Percentiles rank a stretch among this genome's conserved stretches.
Conservation (phyloP, 345 rosid genomes). For the Dovyalis caffra region DNA sequence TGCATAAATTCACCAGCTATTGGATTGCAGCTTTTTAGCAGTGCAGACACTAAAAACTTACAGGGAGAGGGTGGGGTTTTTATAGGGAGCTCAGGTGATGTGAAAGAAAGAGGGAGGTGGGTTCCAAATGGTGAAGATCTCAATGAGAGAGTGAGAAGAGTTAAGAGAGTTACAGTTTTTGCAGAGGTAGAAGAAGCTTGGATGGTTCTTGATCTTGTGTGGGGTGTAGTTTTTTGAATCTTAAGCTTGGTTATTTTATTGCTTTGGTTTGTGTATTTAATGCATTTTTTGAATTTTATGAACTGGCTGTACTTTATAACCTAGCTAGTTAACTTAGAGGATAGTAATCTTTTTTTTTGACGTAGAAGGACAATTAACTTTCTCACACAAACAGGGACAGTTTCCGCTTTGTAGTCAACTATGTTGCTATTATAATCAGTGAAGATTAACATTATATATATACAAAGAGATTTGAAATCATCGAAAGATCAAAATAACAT, state of each 20-base stretch:
- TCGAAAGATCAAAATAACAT: neutral
- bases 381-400: too few relatives aligned
- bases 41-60: neutral
- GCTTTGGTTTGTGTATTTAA: neutral
- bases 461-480: too few relatives aligned
- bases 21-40: neutral
- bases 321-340: neutral
- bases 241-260: constrained; percentile 28
- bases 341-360: neutral
- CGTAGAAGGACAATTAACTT: too few relatives aligned
- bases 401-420: too few relatives aligned
- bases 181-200: constrained; percentile 23
- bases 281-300: neutral
- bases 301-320: neutral
- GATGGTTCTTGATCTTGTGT: constrained; percentile 21
- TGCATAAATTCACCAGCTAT: neutral
- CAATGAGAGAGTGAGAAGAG: neutral
- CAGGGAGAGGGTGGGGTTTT: neutral
- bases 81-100: neutral
- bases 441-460: too few relatives aligned
- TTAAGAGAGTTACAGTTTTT: neutral
- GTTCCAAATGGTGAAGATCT: constrained; percentile 22
- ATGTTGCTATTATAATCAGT: too few relatives aligned
- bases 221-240: constrained; percentile 27
- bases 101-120: constrained; percentile 1